phyloP scores from a whole-genome alignment of 164 flowering plant genomes.

The Chloranthus sessilifolius region DNA sequence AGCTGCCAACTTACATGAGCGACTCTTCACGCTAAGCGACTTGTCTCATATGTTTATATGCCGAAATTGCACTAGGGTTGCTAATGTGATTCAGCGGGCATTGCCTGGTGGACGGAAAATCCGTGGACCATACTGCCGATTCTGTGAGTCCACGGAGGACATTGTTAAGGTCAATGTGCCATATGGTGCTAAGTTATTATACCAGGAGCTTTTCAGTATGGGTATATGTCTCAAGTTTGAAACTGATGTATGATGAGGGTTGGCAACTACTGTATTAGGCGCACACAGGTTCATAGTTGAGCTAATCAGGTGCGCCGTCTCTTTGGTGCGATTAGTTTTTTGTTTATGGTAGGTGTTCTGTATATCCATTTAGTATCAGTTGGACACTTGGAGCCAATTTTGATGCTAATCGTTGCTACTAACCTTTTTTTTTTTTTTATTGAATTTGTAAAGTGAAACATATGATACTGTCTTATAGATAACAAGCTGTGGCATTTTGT shows the following conservation, averaged over 20 bases:
- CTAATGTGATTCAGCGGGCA: constrained; percentile 65
- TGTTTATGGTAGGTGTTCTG: too few relatives aligned
- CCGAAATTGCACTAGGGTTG: constrained; percentile 47
- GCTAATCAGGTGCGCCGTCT: too few relatives aligned
- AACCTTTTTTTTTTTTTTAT: too few relatives aligned
- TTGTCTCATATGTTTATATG: constrained; percentile 81
- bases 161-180: constrained; percentile 73
- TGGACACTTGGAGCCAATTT: too few relatives aligned
- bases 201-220: constrained; percentile 94
- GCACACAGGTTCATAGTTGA: too few relatives aligned
- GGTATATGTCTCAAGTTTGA: constrained; percentile 76
- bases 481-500: too few relatives aligned
- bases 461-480: too few relatives aligned
- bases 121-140: constrained; percentile 75
- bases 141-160: constrained; percentile 64
- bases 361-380: too few relatives aligned
- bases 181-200: constrained; percentile 83
- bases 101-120: constrained; percentile 55
- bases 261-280: too few relatives aligned
- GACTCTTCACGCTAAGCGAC: constrained; percentile 87
- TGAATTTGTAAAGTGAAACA: too few relatives aligned
- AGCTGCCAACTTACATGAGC: constrained; percentile 80
- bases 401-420: too few relatives aligned
- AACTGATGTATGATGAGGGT: constrained; percentile 36
- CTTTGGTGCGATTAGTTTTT: too few relatives aligned